phyloP scores from a whole-genome alignment of 2,329 filamentous ascomycete genomes.

The Ascochyta fabae region DNA sequence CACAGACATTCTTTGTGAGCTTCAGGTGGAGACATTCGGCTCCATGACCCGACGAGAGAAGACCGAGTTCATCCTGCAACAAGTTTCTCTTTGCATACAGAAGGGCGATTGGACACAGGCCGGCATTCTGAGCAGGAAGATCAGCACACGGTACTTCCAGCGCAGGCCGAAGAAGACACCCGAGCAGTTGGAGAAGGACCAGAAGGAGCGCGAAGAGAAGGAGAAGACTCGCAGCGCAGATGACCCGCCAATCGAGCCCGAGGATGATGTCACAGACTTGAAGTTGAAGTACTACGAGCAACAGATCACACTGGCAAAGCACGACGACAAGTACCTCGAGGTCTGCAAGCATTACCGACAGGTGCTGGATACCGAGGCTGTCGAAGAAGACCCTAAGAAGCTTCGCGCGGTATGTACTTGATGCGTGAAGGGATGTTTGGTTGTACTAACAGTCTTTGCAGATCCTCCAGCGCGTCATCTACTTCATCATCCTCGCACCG shows the following conservation, averaged over 20 bases:
- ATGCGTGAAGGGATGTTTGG: conserved; percentile 15
- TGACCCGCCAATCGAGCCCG: conserved; percentile 73
- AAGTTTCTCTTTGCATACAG: conserved; percentile 93
- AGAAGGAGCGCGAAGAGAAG: conserved; percentile 84
- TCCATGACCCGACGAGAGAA: conserved; percentile 98
- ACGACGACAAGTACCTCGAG: conserved; percentile 96
- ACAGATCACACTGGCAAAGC: conserved; percentile 93
- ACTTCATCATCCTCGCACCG: conserved; percentile 94
- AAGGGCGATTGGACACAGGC: conserved; percentile 96
- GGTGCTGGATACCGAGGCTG: conserved; percentile 92
- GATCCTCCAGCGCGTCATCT: conserved; percentile 93
- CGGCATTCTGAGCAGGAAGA: conserved; percentile 91
- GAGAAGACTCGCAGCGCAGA: conserved; percentile 81
- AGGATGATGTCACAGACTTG: conserved; percentile 92
- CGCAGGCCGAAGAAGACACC: conserved; percentile 89
- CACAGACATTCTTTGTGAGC: conserved; percentile 91
- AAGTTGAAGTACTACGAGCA: conserved; percentile 98
- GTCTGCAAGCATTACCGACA: conserved; percentile 98
- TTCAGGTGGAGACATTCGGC: conserved; percentile 98
- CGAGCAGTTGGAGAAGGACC: conserved; percentile 89
- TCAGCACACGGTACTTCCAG: conserved; percentile 90
- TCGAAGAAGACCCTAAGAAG: conserved; percentile 87
- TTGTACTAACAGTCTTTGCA: conserved; percentile 45
- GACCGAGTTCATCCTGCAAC: conserved; percentile 97
- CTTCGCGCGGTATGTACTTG: conserved; percentile 74